Conservation (phyloP, 345 rosid genomes). For the Ricinus communis region DNA sequence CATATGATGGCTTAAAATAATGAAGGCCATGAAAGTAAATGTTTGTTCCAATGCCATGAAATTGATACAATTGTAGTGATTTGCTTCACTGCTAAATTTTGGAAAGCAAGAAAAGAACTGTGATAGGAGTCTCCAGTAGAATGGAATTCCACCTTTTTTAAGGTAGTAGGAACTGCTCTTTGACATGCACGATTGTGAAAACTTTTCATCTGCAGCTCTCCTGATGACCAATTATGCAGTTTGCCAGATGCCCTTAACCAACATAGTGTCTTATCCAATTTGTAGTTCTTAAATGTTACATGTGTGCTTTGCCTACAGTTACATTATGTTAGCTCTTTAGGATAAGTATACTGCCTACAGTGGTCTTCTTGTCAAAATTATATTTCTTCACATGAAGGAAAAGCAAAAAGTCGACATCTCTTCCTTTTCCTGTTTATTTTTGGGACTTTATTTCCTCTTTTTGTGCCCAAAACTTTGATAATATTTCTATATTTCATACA, state of each 20-base stretch:
- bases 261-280: background rate
- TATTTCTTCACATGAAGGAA: too few species aligned
- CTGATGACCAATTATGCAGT: background rate
- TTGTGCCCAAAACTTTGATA: background rate
- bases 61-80: background rate
- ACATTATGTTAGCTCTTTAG: background rate
- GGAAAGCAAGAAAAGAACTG: background rate
- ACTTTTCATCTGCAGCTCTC: background rate
- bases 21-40: background rate
- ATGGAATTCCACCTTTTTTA: background rate
- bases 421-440: background rate
- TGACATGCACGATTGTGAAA: background rate
- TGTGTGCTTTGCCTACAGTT: background rate
- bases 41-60: background rate
- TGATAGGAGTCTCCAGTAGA: background rate
- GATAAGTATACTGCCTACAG: background rate
- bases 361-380: too few species aligned
- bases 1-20: too few species aligned
- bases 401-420: too few species aligned
- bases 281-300: background rate
- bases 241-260: background rate
- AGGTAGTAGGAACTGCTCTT: background rate
- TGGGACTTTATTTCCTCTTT: background rate
- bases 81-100: background rate
- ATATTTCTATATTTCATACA: constrained; percentile 10